Percentiles rank a stretch among this genome's conserved stretches.
Evolutionary conservation across 805 yeast genomes (phyloP).

Genomic region (Suhomyces kilbournensis): DNA sequence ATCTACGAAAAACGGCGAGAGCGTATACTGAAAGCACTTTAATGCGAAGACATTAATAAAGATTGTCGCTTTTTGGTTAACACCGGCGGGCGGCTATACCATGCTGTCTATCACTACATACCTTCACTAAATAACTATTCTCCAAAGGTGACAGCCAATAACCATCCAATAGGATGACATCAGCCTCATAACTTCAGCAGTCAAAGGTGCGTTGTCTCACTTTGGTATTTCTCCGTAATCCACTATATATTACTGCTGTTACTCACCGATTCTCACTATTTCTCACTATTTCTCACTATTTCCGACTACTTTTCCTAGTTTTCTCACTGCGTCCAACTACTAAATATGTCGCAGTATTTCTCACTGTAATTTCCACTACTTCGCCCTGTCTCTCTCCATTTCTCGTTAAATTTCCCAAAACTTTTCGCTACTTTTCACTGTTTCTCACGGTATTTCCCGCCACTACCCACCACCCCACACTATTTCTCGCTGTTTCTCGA

Average conservation of each 20-base stretch:
- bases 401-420: not conserved
- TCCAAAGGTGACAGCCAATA: too few relatives aligned
- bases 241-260: too few relatives aligned
- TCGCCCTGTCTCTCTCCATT: not conserved
- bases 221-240: too few relatives aligned
- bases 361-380: not conserved
- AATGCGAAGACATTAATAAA: not conserved
- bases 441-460: too few relatives aligned
- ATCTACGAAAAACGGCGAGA: not conserved
- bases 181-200: too few relatives aligned
- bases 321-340: too few relatives aligned
- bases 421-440: not conserved
- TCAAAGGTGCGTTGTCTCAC: too few relatives aligned
- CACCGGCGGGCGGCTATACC: not conserved
- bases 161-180: too few relatives aligned
- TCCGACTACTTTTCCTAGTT: not conserved
- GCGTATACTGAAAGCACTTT: not conserved
- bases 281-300: not conserved
- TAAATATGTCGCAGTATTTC: too few relatives aligned
- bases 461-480: not conserved
- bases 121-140: too few relatives aligned
- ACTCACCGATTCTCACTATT: too few relatives aligned
- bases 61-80: not conserved
- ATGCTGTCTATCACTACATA: too few relatives aligned
- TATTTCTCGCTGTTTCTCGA: not conserved